Evolutionary conservation across 2,329 filamentous ascomycete genomes (phyloP).

Genomic region (Didymella keratinophila): DNA sequence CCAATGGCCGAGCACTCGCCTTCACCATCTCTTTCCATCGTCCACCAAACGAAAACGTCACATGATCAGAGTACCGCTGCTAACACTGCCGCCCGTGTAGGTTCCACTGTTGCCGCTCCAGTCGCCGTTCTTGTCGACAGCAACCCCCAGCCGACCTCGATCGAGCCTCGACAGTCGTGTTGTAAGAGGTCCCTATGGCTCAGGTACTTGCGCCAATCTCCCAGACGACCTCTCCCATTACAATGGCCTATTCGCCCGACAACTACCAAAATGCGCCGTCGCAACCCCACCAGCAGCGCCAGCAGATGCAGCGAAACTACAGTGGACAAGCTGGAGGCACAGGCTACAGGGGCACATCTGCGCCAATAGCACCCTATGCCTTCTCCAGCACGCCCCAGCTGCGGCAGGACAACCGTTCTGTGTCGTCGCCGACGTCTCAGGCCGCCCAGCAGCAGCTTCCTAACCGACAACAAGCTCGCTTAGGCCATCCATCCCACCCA

Average conservation of each 20-base stretch:
- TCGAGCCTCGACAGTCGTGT: conserved; percentile 30
- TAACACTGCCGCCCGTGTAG: conserved; percentile 30
- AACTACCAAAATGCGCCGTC: conserved; percentile 53
- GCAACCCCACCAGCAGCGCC: conserved; percentile 45
- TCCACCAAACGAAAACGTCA: conserved; percentile 1
- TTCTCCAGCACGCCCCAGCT: conserved; percentile 63
- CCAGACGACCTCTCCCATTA: conserved; percentile 57
- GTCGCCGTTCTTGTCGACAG: conserved; percentile 26
- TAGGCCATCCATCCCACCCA: conserved; percentile 49
- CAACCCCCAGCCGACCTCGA: conserved; percentile 28
- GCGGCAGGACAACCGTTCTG: conserved; percentile 63
- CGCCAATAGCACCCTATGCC: conserved; percentile 60
- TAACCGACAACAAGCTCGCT: conserved; percentile 35
- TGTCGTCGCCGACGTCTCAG: conserved; percentile 61
- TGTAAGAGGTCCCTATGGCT: conserved; percentile 49
- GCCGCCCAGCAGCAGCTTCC: conserved; percentile 43
- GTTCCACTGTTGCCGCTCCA: conserved; percentile 25
- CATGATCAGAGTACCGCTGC: conserved; percentile 20
- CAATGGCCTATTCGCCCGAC: conserved; percentile 61
- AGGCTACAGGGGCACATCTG: conserved; percentile 54
- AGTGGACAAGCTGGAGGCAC: conserved; percentile 50
- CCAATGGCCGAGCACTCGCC: conserved; percentile 15
- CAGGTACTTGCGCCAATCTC: conserved; percentile 58
- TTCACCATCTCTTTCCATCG: conserved; percentile 20
- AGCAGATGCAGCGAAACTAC: conserved; percentile 51